Evolutionary conservation across 352 stramenopile species (phyloP), one percentile per base, ranked within the genome.

Genomic region (Pseudoperonospora humuli): DNA sequence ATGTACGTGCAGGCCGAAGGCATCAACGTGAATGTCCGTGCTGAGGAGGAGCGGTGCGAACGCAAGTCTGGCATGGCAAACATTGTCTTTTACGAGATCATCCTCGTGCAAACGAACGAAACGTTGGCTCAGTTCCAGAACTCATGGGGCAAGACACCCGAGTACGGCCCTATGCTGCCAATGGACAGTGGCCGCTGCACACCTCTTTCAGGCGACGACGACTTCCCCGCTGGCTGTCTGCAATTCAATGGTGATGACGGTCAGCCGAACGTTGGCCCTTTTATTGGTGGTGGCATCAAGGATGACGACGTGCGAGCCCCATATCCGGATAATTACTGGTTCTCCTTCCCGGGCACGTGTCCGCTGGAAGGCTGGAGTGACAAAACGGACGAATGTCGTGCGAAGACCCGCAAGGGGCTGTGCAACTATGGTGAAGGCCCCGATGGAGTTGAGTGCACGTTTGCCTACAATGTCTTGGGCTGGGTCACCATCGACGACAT

Each of bases 1-100:
- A 86, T 88, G 71, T 91, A 83, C 40, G 75, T 91, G 3, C 75
- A 88, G 54, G 75, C 75, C 1, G 78, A 91, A 26, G 73, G 74
- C 11, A 91, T 91, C 58, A 84, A 91, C 49, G 24, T 68, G 17
- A 67, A 77, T 29, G 53, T 61, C 8, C 73, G 75, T 5, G 47
- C 65, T 0, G 23, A 57, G 2, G 52, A 75, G 0, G 43, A 83
- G 15, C 68, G 70, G 4, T 91, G 78, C 53, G 42, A 64, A 58
- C 74, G 77, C 31, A 85, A 84, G 58, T 70, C 61, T 42, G 52
- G 49, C 13, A 81, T 84, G 55, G 50, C 56, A 7, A 78, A 77
- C 36, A 64, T 89, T 25, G 72, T 84, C n/a, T 86, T 89, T 54
- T 89, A 89, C 54, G 72, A 86, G 32, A 20, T 86, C 10, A 44